Evolutionary conservation across 495 filamentous ascomycete species (phyloP).

Genomic region (Penicillium alfredii): DNA sequence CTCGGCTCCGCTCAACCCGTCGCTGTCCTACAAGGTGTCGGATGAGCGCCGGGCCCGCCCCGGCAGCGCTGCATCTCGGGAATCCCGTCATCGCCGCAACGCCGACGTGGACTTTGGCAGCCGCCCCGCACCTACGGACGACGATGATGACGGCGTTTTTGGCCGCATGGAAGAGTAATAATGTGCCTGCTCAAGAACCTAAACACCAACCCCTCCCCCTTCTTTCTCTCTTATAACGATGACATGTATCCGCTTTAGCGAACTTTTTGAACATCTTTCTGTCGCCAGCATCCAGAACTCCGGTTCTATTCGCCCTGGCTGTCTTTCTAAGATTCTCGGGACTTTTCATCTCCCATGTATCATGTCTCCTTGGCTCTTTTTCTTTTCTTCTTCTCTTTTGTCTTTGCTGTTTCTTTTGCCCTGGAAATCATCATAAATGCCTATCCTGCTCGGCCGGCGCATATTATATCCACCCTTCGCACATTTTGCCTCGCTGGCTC

Average conservation of each 20-base stretch:
- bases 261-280: conserved; percentile 10
- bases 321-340: conserved; percentile 17
- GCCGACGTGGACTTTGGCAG: conserved; percentile 77
- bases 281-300: background rate
- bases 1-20: conserved; percentile 41
- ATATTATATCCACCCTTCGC: conserved; percentile 11
- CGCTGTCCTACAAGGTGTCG: conserved; percentile 45
- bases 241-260: conserved; percentile 2
- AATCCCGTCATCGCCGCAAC: conserved; percentile 48
- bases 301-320: conserved; percentile 12
- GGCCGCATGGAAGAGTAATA: conserved; percentile 88
- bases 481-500: conserved; percentile 90
- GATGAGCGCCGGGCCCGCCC: conserved; percentile 40
- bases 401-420: conserved; percentile 10
- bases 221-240: conserved; percentile 1
- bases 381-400: conserved; percentile 6
- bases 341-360: conserved; percentile 24
- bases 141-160: conserved; percentile 94
- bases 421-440: conserved; percentile 21
- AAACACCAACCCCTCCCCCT: conserved; percentile 1
- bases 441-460: conserved; percentile 21
- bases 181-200: too few species aligned
- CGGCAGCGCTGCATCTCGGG: conserved; percentile 30
- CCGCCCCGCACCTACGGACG: conserved; percentile 62
- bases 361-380: conserved; percentile 26